Conservation (phyloP, 140 eudicot species). For the Flaveria floridana region DNA sequence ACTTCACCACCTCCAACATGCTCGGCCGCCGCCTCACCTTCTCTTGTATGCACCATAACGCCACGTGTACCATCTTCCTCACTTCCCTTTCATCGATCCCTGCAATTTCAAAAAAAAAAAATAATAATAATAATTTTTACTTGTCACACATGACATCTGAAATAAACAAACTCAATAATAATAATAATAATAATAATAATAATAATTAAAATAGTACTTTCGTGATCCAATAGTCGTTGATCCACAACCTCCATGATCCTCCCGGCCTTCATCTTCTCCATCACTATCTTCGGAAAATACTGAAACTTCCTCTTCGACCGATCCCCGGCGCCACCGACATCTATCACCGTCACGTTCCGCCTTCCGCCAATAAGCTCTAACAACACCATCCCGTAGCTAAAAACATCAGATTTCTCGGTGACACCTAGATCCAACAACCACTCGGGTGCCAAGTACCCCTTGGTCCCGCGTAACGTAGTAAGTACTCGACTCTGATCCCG, state of each 20-base stretch:
- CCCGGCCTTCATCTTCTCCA: constrained; percentile 59
- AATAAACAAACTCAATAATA: too few relatives aligned
- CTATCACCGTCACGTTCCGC: constrained; percentile 50
- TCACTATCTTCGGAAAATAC: constrained; percentile 68
- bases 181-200: too few relatives aligned
- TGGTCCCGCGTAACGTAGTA: constrained; percentile 71
- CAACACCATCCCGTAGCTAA: constrained; percentile 84
- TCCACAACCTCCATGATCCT: constrained; percentile 75
- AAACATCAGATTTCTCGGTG: constrained; percentile 72
- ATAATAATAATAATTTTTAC: too few relatives aligned
- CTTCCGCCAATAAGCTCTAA: constrained; percentile 78
- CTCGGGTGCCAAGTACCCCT: constrained; percentile 86
- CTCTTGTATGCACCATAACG: constrained; percentile 89
- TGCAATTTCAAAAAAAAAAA: neutral
- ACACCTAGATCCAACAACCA: constrained; percentile 79
- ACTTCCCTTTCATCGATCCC: constrained; percentile 53
- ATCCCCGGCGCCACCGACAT: constrained; percentile 27
- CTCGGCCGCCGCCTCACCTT: constrained; percentile 68
- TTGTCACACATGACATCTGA: too few relatives aligned
- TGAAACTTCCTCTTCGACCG: constrained; percentile 41
- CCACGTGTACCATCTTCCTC: constrained; percentile 54
- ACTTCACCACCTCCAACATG: constrained; percentile 71
- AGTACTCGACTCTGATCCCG: constrained; percentile 67
- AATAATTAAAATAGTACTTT: constrained; percentile 6
- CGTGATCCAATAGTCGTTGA: constrained; percentile 48